Percentiles rank a stretch among this genome's conserved stretches.
Conservation (phyloP, 257 asterid species). For the Scutellaria minor region DNA sequence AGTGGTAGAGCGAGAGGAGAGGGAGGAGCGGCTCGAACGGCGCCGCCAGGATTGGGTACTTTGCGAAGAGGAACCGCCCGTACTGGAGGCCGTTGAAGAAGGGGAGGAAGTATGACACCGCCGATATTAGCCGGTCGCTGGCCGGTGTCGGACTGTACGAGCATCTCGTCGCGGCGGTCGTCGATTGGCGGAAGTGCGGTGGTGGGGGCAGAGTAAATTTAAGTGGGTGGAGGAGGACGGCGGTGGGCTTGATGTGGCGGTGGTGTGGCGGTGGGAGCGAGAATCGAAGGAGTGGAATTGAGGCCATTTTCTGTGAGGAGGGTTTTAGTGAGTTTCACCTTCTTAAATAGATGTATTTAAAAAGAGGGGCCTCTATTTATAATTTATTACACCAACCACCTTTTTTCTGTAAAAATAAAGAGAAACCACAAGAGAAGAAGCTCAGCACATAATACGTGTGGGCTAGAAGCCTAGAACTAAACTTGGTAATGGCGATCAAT, state of each 20-base stretch:
- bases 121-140: constrained; percentile 85
- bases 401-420: too few relatives aligned
- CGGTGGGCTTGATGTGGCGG: constrained; percentile 19
- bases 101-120: constrained; percentile 89
- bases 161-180: not conserved
- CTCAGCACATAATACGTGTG: too few relatives aligned
- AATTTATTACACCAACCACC: too few relatives aligned
- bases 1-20: constrained; percentile 73
- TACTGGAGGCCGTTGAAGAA: constrained; percentile 89
- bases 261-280: constrained; percentile 38
- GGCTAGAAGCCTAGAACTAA: too few relatives aligned
- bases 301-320: constrained; percentile 51
- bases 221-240: constrained; percentile 40
- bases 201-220: constrained; percentile 30
- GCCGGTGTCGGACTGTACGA: constrained; percentile 73
- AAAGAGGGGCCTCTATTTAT: too few relatives aligned
- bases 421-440: too few relatives aligned
- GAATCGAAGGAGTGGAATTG: constrained; percentile 64
- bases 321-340: constrained; percentile 22
- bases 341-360: too few relatives aligned
- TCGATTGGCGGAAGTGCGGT: constrained; percentile 24
- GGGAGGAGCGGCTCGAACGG: constrained; percentile 88
- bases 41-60: constrained; percentile 64
- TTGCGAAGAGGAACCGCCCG: constrained; percentile 82
- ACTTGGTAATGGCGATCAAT: too few relatives aligned